phyloP scores from a whole-genome alignment of 140 eudicot species.

The Anethum foeniculum region DNA sequence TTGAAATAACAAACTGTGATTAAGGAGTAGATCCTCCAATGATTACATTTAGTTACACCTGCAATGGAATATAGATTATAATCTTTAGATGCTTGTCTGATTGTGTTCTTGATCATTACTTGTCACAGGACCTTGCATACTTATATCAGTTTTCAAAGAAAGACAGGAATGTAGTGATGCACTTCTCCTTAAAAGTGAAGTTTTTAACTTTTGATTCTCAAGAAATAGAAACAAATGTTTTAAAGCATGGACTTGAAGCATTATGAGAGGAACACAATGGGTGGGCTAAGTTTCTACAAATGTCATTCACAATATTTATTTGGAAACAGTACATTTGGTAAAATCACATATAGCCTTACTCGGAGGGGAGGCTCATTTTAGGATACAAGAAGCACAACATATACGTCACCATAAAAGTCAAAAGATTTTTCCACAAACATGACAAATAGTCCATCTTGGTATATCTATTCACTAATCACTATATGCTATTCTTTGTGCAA shows the following conservation, averaged over 20 bases:
- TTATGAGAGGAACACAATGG: neutral
- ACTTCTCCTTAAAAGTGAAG: neutral
- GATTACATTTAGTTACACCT: neutral
- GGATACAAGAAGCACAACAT: neutral
- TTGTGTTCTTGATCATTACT: neutral
- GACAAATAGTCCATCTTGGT: neutral
- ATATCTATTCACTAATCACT: neutral
- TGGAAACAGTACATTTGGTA: neutral
- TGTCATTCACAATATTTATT: neutral
- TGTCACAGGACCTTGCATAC: neutral
- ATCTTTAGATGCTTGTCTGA: neutral
- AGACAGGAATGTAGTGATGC: neutral
- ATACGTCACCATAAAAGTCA: neutral
- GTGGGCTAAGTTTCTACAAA: neutral
- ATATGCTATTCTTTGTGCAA: neutral
- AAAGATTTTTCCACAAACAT: neutral
- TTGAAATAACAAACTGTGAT: neutral
- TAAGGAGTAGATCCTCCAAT: neutral
- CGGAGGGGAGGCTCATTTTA: neutral
- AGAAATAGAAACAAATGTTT: neutral
- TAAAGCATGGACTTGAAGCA: neutral
- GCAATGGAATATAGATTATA: neutral
- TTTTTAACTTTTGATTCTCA: neutral
- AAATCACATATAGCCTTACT: neutral
- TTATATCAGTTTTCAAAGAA: neutral